phyloP scores from a whole-genome alignment of 2,329 filamentous ascomycete species.

The Aaosphaeria arxii region DNA sequence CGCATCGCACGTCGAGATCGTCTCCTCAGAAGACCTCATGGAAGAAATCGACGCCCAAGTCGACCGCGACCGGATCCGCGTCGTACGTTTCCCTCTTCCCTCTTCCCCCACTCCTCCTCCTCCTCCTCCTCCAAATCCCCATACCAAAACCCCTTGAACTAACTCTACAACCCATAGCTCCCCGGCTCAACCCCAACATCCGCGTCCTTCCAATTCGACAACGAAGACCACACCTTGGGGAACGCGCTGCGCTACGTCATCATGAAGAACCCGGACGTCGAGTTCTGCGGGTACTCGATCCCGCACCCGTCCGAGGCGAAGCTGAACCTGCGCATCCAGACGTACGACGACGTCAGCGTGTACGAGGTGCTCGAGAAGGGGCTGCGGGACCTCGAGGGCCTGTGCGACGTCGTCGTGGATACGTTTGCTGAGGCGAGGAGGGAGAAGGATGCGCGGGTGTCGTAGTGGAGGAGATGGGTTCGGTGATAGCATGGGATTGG shows the following conservation, averaged over 20 bases:
- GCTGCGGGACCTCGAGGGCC: constrained; percentile 79
- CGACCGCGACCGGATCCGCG: constrained; percentile 44
- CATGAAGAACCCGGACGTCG: constrained; percentile 97
- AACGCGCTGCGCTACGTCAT: constrained; percentile 94
- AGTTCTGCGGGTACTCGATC: constrained; percentile 98
- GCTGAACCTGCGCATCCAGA: constrained; percentile 98
- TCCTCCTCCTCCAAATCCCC: neutral
- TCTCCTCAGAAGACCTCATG: neutral
- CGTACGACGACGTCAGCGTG: constrained; percentile 79
- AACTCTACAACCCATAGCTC: constrained; percentile 53
- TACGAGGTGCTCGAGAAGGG: constrained; percentile 88
- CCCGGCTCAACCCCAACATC: constrained; percentile 80
- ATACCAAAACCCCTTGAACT: no score
- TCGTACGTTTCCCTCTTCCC: constrained; percentile 35
- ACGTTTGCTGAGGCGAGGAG: constrained; percentile 60
- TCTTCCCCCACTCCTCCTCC: neutral
- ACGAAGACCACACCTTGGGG: constrained; percentile 92
- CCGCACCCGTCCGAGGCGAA: constrained; percentile 93
- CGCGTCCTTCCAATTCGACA: constrained; percentile 90
- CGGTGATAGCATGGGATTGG: no score
- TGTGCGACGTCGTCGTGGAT: constrained; percentile 91
- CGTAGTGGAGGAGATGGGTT: no score
- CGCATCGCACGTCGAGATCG: neutral
- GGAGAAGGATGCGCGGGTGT: neutral
- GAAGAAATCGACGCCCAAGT: constrained; percentile 26